phyloP scores from a whole-genome alignment of 352 stramenopile species.

The Phytophthora constricta region DNA sequence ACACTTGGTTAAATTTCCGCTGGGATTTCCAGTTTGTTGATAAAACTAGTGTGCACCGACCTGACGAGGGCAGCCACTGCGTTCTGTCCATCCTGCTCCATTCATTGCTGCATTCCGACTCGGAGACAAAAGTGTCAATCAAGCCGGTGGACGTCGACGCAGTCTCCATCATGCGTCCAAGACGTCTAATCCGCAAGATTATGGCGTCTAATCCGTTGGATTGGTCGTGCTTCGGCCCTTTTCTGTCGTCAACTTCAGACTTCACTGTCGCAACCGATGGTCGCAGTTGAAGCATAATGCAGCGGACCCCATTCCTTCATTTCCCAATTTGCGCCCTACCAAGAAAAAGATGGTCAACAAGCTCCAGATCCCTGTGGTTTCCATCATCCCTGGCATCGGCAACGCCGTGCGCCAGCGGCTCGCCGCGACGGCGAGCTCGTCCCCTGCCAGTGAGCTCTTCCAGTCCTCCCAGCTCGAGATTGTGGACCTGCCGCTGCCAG shows the following conservation, averaged over 20 bases:
- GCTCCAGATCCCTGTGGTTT: conserved; percentile 44
- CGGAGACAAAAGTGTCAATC: neutral
- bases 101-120: too few relatives aligned
- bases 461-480: conserved; percentile 36
- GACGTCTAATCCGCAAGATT: neutral
- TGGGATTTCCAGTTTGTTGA: too few relatives aligned
- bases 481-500: conserved; percentile 42
- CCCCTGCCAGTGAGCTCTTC: conserved; percentile 32
- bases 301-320: neutral
- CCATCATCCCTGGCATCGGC: conserved; percentile 45
- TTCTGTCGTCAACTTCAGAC: conserved; percentile 3
- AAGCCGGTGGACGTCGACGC: neutral
- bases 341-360: conserved; percentile 21
- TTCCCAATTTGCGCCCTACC: conserved; percentile 8
- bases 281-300: too few relatives aligned
- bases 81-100: too few relatives aligned
- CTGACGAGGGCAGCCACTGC: too few relatives aligned
- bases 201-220: conserved; percentile 1
- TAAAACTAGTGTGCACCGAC: too few relatives aligned
- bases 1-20: too few relatives aligned
- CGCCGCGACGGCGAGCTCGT: conserved; percentile 21
- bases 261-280: neutral
- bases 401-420: conserved; percentile 41
- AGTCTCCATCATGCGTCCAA: neutral
- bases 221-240: neutral